Evolutionary conservation across 2,329 filamentous ascomycete species (phyloP), one percentile per base, ranked within the genome.

Genomic region (Pseudopyricularia javanii): DNA sequence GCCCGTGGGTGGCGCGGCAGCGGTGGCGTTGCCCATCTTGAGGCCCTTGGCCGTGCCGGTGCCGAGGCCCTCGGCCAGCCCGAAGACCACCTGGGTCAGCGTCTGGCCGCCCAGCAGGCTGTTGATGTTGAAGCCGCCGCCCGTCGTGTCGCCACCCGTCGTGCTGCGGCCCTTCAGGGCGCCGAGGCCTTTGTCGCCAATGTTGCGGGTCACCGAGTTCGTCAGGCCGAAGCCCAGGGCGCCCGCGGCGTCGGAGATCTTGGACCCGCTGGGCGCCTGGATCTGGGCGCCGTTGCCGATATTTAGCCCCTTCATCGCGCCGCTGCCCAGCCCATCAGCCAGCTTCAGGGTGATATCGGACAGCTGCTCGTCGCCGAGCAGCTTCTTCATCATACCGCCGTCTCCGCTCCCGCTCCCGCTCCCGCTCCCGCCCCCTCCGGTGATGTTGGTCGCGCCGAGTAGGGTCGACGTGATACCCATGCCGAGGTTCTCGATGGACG

Each of bases 391-490:
- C n/a, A 20, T 43, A n/a, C n/a, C n/a, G n/a, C n/a, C n/a, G n/a
- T n/a, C n/a, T n/a, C n/a, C n/a, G n/a, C n/a, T n/a, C n/a, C n/a
- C n/a, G n/a, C n/a, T n/a, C n/a, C n/a, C n/a, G n/a, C n/a, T n/a
- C n/a, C n/a, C n/a, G n/a, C n/a, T n/a, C n/a, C 40, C 9, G 8
- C 35, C 14, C 4, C 37, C 37, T 8, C 20, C 20, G 9, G 52
- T 55, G 24, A 62, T 12, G 51, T 63, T 56, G 28, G 63, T 47
- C 3, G 63, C 51, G 14, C 61, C 59, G 4, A 67, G 52, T 1
- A 65, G 56, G 4, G 64, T 61, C 0, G 62, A 58, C 1, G 60
- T 56, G 2, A 63, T 55, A 2, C 65, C 65, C 49, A 62, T 60
- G 35, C 61, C 62, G 7, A 62, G 56, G 49, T 62, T 64, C 51